Conservation (phyloP, 2,329 filamentous ascomycete genomes). For the Aspergillus sp. region DNA sequence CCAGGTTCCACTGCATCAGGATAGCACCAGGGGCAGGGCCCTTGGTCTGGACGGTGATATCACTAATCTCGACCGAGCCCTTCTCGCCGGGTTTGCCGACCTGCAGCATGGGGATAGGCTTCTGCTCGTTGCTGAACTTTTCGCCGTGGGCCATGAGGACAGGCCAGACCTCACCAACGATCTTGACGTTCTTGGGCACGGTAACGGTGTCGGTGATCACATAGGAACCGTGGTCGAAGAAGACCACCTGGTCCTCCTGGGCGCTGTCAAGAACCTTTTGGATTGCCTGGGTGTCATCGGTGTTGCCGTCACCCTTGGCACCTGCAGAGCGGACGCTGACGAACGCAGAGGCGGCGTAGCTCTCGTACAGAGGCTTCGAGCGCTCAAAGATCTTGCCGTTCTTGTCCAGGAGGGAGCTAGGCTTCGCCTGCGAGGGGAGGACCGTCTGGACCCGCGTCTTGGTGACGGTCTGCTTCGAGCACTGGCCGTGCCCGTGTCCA, state of each 20-base stretch:
- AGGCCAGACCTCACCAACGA: conserved; percentile 87
- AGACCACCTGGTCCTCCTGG: conserved; percentile 51
- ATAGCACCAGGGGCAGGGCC: conserved; percentile 81
- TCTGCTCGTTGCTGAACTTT: conserved; percentile 63
- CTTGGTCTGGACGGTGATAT: conserved; percentile 75
- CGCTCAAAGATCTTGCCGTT: conserved; percentile 68
- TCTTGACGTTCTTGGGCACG: conserved; percentile 66
- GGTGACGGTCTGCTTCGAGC: conserved; percentile 23
- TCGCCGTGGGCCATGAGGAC: conserved; percentile 73
- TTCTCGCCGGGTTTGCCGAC: conserved; percentile 68
- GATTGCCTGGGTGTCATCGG: conserved; percentile 80
- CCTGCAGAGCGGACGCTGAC: conserved; percentile 74
- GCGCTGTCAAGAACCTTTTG: conserved; percentile 67
- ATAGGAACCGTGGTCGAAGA: conserved; percentile 59
- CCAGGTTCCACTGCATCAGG: conserved; percentile 85
- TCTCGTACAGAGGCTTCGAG: conserved; percentile 81
- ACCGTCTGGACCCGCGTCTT: conserved; percentile 51
- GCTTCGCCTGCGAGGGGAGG: conserved; percentile 53
- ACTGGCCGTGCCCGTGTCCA: conserved; percentile 11
- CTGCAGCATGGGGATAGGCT: conserved; percentile 78
- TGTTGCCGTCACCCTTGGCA: conserved; percentile 76
- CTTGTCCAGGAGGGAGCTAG: conserved; percentile 55
- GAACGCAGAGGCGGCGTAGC: conserved; percentile 59
- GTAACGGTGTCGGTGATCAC: conserved; percentile 52
- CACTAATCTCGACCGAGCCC: conserved; percentile 77